phyloP scores from a whole-genome alignment of 2,329 filamentous ascomycete species.

The Byssochlamys sp. region DNA sequence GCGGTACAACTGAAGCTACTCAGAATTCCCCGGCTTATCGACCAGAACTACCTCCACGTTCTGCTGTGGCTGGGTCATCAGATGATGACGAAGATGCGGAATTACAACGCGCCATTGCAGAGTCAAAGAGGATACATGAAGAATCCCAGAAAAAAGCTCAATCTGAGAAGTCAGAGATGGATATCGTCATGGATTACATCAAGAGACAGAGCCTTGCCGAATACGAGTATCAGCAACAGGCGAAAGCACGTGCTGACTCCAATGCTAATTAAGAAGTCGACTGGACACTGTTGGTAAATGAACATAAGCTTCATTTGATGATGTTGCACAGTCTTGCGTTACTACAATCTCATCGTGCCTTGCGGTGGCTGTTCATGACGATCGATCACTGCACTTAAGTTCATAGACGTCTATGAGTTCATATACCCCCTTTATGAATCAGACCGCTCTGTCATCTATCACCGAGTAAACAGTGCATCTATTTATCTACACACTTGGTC shows the following conservation, averaged over 20 bases:
- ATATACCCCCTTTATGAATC: background rate
- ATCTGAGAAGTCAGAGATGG: constrained; percentile 53
- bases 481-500: background rate
- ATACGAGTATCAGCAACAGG: constrained; percentile 2
- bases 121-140: constrained; percentile 19
- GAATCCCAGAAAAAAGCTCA: constrained; percentile 39
- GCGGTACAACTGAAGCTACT: background rate
- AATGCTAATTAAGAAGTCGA: background rate
- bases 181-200: constrained; percentile 65
- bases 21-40: background rate
- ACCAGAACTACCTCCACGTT: background rate
- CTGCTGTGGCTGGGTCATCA: constrained; percentile 1
- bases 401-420: background rate
- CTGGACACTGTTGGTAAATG: background rate
- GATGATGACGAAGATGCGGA: constrained; percentile 21
- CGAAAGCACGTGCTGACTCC: background rate
- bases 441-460: background rate
- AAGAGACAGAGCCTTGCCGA: constrained; percentile 59
- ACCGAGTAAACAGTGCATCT: background rate
- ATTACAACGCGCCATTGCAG: constrained; percentile 19
- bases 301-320: background rate
- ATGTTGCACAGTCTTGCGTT: background rate
- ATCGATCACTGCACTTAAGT: background rate
- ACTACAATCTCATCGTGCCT: background rate
- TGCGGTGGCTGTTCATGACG: background rate